These are phyloP conservation scores for Phytophthora fragariaefolia DNA, from an alignment of 352 stramenopile genomes.

Conservation along the genomic window DNA sequence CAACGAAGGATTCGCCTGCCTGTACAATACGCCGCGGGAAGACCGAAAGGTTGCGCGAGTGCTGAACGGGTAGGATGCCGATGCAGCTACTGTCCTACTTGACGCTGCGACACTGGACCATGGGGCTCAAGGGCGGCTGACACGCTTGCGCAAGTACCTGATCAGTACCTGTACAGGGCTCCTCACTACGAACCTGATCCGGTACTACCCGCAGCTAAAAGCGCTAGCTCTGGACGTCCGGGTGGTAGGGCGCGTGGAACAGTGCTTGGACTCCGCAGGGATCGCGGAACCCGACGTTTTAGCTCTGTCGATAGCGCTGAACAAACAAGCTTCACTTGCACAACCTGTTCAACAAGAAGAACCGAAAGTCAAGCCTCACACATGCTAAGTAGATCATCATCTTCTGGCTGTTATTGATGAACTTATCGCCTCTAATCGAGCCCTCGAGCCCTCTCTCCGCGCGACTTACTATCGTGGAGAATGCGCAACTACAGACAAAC, in stretches of 20 bases:
- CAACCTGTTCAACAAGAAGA: background rate
- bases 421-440: constrained; percentile 7
- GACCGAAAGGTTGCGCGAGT: constrained; percentile 11
- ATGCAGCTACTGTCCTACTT: constrained; percentile 7
- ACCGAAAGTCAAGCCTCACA: background rate
- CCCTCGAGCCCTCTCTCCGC: too few relatives aligned
- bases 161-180: constrained; percentile 13
- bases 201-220: constrained; percentile 16
- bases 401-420: constrained; percentile 14
- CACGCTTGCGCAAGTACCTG: constrained; percentile 1
- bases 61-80: constrained; percentile 19
- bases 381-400: background rate
- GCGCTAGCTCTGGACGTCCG: background rate
- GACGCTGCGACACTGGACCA: constrained; percentile 9
- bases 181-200: constrained; percentile 16
- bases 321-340: background rate
- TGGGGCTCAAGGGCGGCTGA: constrained; percentile 2
- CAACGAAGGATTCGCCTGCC: constrained; percentile 38
- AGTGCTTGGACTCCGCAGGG: background rate
- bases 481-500: too few relatives aligned
- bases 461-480: too few relatives aligned
- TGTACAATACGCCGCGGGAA: constrained; percentile 14
- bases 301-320: constrained; percentile 3
- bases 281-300: background rate
- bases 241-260: constrained; percentile 8